Conservation (phyloP, 2,329 filamentous ascomycete genomes). For the Incumbomyces lentus region DNA sequence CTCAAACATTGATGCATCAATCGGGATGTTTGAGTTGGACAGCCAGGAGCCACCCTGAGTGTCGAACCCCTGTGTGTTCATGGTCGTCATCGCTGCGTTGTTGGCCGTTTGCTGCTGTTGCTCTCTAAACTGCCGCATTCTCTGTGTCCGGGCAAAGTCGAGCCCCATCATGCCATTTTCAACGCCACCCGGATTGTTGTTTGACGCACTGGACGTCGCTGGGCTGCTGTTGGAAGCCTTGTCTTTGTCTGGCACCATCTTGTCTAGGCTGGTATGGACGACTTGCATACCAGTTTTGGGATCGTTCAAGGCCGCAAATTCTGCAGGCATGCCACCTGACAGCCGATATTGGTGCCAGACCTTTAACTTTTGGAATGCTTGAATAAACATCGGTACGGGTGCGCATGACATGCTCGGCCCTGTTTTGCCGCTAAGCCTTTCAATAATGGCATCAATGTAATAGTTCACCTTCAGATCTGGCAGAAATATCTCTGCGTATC, state of each 20-base stretch:
- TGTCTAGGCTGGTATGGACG: constrained; percentile 6
- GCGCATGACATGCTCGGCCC: constrained; percentile 53
- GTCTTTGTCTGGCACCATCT: not conserved
- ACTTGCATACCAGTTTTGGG: constrained; percentile 3
- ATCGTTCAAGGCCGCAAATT: constrained; percentile 6
- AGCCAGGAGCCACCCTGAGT: constrained; percentile 3
- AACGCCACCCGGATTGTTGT: not conserved
- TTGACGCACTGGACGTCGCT: not conserved
- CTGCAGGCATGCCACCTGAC: constrained; percentile 11
- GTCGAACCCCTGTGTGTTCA: not conserved
- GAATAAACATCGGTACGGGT: constrained; percentile 49
- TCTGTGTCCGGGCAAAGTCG: not conserved
- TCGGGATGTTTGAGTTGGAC: constrained; percentile 9
- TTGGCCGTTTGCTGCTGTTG: not conserved
- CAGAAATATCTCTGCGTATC: constrained; percentile 57
- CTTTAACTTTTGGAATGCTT: constrained; percentile 59
- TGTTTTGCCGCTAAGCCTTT: constrained; percentile 57
- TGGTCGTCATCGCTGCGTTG: no score
- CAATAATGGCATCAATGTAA: constrained; percentile 59
- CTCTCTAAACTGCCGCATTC: constrained; percentile 1
- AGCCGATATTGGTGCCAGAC: constrained; percentile 53
- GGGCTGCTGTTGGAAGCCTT: not conserved
- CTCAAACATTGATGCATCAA: constrained; percentile 38
- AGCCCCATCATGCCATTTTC: not conserved
- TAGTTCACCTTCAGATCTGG: constrained; percentile 54